Conservation (phyloP, 2,329 filamentous ascomycete genomes). For the Penicillium sp. region DNA sequence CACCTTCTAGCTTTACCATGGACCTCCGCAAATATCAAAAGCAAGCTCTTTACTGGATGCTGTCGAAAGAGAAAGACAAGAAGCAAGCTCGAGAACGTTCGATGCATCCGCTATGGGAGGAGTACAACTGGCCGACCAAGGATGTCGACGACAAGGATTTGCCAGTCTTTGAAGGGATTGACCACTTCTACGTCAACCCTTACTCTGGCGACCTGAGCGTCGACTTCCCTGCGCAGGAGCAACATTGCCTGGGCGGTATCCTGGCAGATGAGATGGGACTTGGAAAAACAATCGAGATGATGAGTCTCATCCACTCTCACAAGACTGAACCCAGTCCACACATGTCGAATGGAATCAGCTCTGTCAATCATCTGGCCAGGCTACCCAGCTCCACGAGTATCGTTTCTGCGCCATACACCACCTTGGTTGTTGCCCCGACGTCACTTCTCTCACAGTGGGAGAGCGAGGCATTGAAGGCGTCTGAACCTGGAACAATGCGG, state of each 20-base stretch:
- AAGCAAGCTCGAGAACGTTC: conserved; percentile 69
- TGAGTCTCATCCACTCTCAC: conserved; percentile 86
- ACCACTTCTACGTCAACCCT: conserved; percentile 89
- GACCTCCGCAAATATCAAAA: conserved; percentile 88
- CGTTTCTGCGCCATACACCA: conserved; percentile 77
- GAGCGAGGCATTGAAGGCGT: conserved; percentile 89
- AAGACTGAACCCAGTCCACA: conserved; percentile 53
- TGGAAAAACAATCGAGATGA: conserved; percentile 98
- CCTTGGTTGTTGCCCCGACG: conserved; percentile 93
- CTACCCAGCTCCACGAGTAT: conserved; percentile 59
- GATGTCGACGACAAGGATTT: conserved; percentile 81
- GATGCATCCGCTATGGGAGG: conserved; percentile 97
- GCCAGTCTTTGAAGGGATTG: conserved; percentile 61
- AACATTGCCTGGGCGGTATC: conserved; percentile 90
- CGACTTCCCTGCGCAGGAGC: conserved; percentile 88
- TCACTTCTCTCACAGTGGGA: conserved; percentile 96
- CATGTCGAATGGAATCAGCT: conserved; percentile 32
- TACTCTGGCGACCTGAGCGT: conserved; percentile 93
- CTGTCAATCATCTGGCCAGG: conserved; percentile 62
- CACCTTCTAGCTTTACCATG: conserved; percentile 77
- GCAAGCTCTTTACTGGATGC: conserved; percentile 94
- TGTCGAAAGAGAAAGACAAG: conserved; percentile 83
- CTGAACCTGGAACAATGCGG: conserved; percentile 76
- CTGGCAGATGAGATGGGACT: conserved; percentile 96
- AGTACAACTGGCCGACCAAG: conserved; percentile 84